phyloP scores from a whole-genome alignment of 345 rosid genomes.

The Luvunga scandens region DNA sequence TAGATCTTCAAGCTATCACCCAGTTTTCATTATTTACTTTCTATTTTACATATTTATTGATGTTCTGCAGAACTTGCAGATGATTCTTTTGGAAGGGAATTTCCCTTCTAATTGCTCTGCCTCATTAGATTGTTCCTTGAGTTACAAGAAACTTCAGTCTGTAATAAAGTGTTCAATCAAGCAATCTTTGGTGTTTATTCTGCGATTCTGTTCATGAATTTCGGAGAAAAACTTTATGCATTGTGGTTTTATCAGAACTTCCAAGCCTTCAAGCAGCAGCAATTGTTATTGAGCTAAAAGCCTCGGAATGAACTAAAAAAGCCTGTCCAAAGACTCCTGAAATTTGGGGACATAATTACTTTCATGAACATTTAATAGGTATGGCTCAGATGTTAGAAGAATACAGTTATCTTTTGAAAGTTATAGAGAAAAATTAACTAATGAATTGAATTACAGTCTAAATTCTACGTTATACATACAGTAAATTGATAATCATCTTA shows the following conservation, averaged over 20 bases:
- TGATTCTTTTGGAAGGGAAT: slow-evolving; percentile 28
- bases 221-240: too few species aligned
- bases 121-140: slow-evolving; percentile 27
- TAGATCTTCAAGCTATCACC: not conserved
- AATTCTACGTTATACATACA: not conserved
- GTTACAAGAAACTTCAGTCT: not conserved
- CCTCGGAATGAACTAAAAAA: too few species aligned
- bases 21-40: not conserved
- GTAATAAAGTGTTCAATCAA: slow-evolving; percentile 13
- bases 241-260: too few species aligned
- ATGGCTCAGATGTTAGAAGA: not conserved
- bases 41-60: not conserved
- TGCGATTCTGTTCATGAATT: not conserved
- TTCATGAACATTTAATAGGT: not conserved
- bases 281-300: too few species aligned
- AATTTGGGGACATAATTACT: not conserved
- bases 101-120: slow-evolving; percentile 17
- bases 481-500: slow-evolving; percentile 1
- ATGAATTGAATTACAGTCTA: not conserved
- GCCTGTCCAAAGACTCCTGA: not conserved
- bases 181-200: not conserved
- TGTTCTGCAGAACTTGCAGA: slow-evolving; percentile 18
- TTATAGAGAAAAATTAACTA: not conserved
- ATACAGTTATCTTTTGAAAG: not conserved
- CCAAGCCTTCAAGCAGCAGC: too few species aligned